phyloP scores from a whole-genome alignment of 805 yeast species.

The Saccharomycopsis oosterbeekiorum region DNA sequence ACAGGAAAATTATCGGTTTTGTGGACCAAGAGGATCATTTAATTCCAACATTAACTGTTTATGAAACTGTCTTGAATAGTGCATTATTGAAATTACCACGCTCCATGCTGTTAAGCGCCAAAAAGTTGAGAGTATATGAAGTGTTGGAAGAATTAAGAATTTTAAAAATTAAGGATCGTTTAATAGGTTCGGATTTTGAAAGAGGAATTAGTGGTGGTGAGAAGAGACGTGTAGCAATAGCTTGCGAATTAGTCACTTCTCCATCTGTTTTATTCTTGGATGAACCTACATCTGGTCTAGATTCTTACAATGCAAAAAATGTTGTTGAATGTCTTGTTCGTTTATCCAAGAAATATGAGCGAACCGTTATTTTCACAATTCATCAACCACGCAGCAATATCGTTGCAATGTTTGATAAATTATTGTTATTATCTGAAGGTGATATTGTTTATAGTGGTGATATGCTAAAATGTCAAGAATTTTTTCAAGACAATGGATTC shows the following conservation, averaged over 20 bases:
- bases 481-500: conserved; percentile 66
- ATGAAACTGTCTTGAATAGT: conserved; percentile 88
- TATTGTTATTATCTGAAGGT: conserved; percentile 76
- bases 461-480: conserved; percentile 64
- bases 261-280: conserved; percentile 78
- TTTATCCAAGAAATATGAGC: conserved; percentile 66
- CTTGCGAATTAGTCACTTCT: conserved; percentile 84
- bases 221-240: conserved; percentile 84
- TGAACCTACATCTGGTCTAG: conserved; percentile 94
- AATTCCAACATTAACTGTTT: conserved; percentile 88
- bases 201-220: conserved; percentile 95
- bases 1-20: conserved; percentile 71
- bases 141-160: conserved; percentile 82
- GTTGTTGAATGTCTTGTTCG: conserved; percentile 79
- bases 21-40: conserved; percentile 93
- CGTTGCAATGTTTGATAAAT: conserved; percentile 79
- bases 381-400: conserved; percentile 97
- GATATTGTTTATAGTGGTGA: conserved; percentile 80
- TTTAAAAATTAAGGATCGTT: conserved; percentile 66
- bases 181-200: conserved; percentile 81
- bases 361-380: conserved; percentile 87
- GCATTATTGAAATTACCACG: conserved; percentile 83
- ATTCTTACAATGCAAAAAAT: conserved; percentile 85
- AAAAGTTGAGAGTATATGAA: conserved; percentile 71
- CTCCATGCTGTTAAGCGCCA: conserved; percentile 61